Conservation (phyloP, 139 green algal species). For the Chlorella sp. region DNA sequence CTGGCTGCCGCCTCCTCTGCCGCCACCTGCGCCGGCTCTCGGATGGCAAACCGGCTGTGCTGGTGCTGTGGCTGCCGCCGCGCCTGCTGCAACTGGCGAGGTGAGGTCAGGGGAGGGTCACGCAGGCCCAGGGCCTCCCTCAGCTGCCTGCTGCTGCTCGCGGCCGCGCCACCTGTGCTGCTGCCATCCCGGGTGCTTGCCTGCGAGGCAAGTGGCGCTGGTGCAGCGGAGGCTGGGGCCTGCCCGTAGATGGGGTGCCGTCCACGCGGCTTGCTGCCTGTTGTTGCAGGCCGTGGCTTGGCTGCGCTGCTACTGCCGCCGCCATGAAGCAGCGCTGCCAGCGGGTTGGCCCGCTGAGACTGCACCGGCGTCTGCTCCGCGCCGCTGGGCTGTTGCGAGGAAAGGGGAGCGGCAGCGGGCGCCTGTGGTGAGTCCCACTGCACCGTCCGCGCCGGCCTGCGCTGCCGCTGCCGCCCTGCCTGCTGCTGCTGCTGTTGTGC, state of each 20-base stretch:
- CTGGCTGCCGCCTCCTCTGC: not conserved
- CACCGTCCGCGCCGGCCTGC: not conserved
- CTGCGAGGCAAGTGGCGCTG: too few species aligned
- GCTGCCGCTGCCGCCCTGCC: not conserved
- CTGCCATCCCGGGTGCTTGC: not conserved
- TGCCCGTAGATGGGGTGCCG: slow-evolving; percentile 21
- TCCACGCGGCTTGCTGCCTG: slow-evolving; percentile 9
- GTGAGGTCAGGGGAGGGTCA: not conserved
- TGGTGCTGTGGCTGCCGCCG: not conserved
- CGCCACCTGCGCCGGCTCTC: not conserved
- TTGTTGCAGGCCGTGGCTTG: slow-evolving; percentile 7
- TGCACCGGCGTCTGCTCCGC: slow-evolving; percentile 22
- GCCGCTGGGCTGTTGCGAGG: too few species aligned
- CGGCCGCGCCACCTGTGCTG: not conserved
- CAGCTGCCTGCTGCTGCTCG: not conserved
- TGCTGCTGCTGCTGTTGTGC: not conserved
- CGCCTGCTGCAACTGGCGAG: slow-evolving; percentile 1
- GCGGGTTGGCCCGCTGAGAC: slow-evolving; percentile 10
- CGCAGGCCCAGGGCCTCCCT: not conserved
- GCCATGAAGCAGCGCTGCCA: slow-evolving; percentile 21
- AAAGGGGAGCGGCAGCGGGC: not conserved
- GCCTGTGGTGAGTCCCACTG: slow-evolving; percentile 19
- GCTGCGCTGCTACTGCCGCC: not conserved
- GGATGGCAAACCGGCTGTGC: slow-evolving; percentile 8
- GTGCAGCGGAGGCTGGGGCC: not conserved